Evolutionary conservation across 768 basidiomycete species (phyloP).

Genomic region (Russula abietina): DNA sequence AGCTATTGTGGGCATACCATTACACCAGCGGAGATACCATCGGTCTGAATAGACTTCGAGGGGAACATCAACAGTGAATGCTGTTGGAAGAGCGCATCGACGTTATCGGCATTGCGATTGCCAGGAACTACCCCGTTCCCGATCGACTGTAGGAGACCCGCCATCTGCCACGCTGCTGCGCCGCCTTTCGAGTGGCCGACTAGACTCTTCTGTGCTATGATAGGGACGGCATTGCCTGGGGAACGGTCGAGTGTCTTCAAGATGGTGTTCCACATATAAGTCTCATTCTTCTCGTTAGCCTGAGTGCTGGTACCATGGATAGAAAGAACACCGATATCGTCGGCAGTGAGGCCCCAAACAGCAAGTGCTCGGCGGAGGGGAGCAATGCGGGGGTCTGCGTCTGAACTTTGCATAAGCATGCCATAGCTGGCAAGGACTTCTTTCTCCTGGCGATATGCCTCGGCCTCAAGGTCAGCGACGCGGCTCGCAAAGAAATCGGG

Average conservation of each 20-base stretch:
- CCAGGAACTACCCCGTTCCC: conserved; percentile 85
- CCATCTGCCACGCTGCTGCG: conserved; percentile 97
- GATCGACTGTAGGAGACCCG: conserved; percentile 83
- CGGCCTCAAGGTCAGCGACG: conserved; percentile 79
- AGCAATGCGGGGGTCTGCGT: conserved; percentile 74
- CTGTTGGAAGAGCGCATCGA: conserved; percentile 87
- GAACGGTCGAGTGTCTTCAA: conserved; percentile 85
- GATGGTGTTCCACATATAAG: conserved; percentile 92
- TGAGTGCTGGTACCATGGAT: conserved; percentile 86
- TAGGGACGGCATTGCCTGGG: conserved; percentile 88
- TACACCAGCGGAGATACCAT: conserved; percentile 80
- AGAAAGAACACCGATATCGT: conserved; percentile 86
- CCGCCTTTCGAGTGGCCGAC: conserved; percentile 98
- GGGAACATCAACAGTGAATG: conserved; percentile 95
- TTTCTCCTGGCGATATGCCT: conserved; percentile 87
- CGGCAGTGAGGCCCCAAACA: conserved; percentile 91
- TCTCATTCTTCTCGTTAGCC: conserved; percentile 97
- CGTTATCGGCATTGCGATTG: conserved; percentile 94
- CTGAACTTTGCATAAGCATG: conserved; percentile 57
- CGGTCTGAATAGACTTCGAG: conserved; percentile 91
- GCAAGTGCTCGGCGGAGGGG: conserved; percentile 94
- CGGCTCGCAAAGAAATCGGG: conserved; percentile 71
- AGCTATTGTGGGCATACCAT: conserved; percentile 48
- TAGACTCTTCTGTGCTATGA: conserved; percentile 96
- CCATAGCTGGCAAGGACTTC: conserved; percentile 91